These are phyloP conservation scores for Agaricus subrufescens DNA, from an alignment of 768 basidiomycete genomes.

Conservation along the genomic window DNA sequence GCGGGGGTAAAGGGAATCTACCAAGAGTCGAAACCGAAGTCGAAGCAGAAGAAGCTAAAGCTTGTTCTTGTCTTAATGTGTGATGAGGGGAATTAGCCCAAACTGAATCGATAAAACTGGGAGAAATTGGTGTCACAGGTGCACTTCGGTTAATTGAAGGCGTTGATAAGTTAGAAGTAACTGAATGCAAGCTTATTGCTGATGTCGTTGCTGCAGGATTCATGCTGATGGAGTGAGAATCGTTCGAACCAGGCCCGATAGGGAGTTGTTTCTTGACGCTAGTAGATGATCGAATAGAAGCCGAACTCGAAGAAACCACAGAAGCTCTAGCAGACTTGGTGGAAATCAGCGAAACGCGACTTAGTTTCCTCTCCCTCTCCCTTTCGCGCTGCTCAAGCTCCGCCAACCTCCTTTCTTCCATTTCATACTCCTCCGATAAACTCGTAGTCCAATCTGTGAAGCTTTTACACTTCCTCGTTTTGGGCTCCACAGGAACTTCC, in stretches of 20 bases:
- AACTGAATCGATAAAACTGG: neutral
- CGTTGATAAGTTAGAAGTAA: neutral
- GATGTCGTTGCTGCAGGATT: neutral
- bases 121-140: neutral
- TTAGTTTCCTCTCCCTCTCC: constrained; percentile 1
- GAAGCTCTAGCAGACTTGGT: neutral
- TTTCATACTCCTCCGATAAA: constrained; percentile 1
- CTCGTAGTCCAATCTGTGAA: constrained; percentile 5
- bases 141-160: neutral
- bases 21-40: constrained; percentile 4
- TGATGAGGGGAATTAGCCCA: neutral
- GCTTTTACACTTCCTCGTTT: constrained; percentile 5
- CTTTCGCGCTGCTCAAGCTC: neutral
- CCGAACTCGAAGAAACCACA: neutral
- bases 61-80: neutral
- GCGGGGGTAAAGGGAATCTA: constrained; percentile 8
- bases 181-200: neutral
- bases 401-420: neutral
- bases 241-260: constrained; percentile 1
- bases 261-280: neutral
- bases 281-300: neutral
- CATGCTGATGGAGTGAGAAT: neutral
- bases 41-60: neutral
- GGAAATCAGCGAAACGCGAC: neutral
- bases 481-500: neutral